These are phyloP conservation scores for Pleurotus pulmonarius DNA, from an alignment of 768 basidiomycete genomes.

Conservation along the genomic window DNA sequence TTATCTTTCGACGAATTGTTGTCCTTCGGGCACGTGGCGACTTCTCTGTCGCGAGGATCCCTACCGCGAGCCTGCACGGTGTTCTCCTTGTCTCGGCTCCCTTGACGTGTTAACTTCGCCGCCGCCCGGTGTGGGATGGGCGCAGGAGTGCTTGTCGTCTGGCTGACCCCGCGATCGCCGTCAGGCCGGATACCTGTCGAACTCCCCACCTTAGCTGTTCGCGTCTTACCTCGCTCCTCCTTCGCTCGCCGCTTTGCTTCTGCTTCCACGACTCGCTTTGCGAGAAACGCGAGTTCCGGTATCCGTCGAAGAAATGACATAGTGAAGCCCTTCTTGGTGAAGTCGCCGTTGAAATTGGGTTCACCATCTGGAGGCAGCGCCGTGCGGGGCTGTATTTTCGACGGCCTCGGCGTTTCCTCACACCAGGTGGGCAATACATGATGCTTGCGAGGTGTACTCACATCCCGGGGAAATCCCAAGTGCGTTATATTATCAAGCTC, in stretches of 20 bases:
- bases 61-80: neutral
- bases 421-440: neutral
- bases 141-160: neutral
- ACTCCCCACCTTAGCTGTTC: conserved; percentile 9
- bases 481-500: conserved; percentile 29
- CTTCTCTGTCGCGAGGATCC: neutral
- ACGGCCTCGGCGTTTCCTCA: conserved; percentile 2
- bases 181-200: neutral
- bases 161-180: neutral
- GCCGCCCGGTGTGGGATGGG: neutral
- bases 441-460: neutral
- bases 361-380: neutral
- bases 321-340: conserved; percentile 50
- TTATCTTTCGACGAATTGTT: conserved; percentile 19
- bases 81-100: conserved; percentile 2
- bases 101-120: conserved; percentile 1
- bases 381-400: conserved; percentile 1
- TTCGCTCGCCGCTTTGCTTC: conserved; percentile 53
- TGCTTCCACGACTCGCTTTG: conserved; percentile 59
- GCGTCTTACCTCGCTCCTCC: conserved; percentile 39
- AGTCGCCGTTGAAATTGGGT: neutral
- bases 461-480: neutral
- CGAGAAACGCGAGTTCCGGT: conserved; percentile 65
- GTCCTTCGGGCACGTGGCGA: conserved; percentile 1
- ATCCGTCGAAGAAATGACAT: conserved; percentile 75